Evolutionary conservation across 306 rosid genomes (phyloP).

Genomic region (Cotoneaster glaucophyllus): DNA sequence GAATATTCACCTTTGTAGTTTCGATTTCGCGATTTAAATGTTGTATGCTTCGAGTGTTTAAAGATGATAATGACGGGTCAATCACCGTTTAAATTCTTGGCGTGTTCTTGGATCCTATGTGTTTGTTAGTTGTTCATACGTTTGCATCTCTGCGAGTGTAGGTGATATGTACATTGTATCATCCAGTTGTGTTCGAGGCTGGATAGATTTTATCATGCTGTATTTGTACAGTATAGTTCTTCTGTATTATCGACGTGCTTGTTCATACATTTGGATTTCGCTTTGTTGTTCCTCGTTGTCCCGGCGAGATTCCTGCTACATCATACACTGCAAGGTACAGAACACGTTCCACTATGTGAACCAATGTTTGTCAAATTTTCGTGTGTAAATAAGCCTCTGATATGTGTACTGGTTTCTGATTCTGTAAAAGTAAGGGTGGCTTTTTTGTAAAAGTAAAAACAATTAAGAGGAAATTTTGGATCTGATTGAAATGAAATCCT

Average conservation of each 20-base stretch:
- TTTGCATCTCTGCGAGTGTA: not conserved
- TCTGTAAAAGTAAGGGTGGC: not conserved
- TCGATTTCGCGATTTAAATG: not conserved
- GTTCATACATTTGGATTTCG: not conserved
- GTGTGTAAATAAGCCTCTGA: not conserved
- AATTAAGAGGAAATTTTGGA: not conserved
- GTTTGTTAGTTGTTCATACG: not conserved
- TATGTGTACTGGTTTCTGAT: not conserved
- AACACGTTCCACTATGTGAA: not conserved
- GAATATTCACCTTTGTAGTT: conserved; percentile 2
- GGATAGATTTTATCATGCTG: not conserved
- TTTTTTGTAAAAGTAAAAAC: not conserved
- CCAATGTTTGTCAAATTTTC: not conserved
- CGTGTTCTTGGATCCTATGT: not conserved
- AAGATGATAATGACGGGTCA: not conserved
- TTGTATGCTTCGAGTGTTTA: not conserved
- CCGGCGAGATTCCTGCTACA: not conserved
- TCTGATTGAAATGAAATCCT: not conserved
- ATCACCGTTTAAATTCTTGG: not conserved
- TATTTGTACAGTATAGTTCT: not conserved
- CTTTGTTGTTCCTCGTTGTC: not conserved
- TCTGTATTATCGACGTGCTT: not conserved
- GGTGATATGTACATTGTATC: not conserved
- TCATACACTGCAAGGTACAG: not conserved
- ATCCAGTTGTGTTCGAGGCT: not conserved